Evolutionary conservation across 495 filamentous ascomycete species (phyloP), one percentile per base, ranked within the genome.

Genomic region (Hypoxylon lienhwacheense): DNA sequence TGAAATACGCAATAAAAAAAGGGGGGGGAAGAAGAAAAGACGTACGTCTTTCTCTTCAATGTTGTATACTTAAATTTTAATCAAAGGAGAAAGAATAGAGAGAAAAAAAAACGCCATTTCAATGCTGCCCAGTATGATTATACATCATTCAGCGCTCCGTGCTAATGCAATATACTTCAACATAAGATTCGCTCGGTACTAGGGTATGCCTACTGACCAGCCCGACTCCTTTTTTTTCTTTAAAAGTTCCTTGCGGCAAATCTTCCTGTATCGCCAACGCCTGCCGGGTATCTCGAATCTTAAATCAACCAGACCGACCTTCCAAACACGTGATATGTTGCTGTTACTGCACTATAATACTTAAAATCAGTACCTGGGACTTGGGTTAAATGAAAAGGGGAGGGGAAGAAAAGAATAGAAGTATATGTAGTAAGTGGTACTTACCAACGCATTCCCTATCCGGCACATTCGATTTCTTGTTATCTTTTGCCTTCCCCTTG

Each of bases 401-500:
- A 53, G 10, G 26, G 2, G 16, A 29, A 17, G 14, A 16, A 41
- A 41, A 11, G 12, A 8, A 16, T 15, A 5, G 3, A 16, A 7
- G 21, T 55, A 29, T 40, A n/a, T n/a, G n/a, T n/a, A n/a, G n/a
- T n/a, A n/a, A n/a, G n/a, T n/a, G n/a, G n/a, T n/a, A 55, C 58
- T 52, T n/a, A 61, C 58, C 67, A 21, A 71, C 56, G 71, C 89
- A 95, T 65, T 92, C 88, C 37, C 88, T 74, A 44, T 95, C 89
- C 5, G 83, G 81, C 36, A 72, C 59, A 8, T 69, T 61, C 7
- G 45, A 53, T 16, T 63, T 62, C 44, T 71, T 74, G 41, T 71
- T 76, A 12, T 61, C 60, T 54, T 71, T 75, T 10, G 43, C 55
- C 35, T 75, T 77, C 8, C 65, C 66, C 47, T 71, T 74, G 28